Evolutionary conservation across 306 rosid species (phyloP), one percentile per base, ranked within the genome.

Genomic region (Prinsepia uniflora): DNA sequence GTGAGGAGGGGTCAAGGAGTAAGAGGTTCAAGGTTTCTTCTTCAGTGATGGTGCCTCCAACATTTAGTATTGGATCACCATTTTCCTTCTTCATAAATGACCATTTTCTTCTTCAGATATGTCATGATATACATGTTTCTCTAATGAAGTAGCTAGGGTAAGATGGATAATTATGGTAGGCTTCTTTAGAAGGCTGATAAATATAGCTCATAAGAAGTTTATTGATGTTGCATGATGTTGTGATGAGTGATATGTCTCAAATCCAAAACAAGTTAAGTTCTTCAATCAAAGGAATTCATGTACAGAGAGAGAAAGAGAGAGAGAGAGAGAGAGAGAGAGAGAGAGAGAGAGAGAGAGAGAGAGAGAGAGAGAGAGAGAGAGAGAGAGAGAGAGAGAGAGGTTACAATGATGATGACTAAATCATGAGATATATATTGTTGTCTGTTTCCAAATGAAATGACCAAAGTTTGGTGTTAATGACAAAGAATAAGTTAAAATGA

Each of bases 1-100:
- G 6, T 65, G 60, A 66, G 5, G 83, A 81, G 55, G 86, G 83
- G 49, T 82, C 86, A 11, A 85, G 87, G 74, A 85, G 92, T 72
- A 90, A 92, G 82, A 85, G 98, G 89, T 84, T 90, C 56, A 92
- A 87, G 83, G 98, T 92, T 40, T 86, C 93, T 78, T 92, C 98
- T 72, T 88, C 98, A 41, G 90, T 92, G n/a, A 78, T 88, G 63
- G 98, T 92, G 34, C 98, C 98, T 42, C 86, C 98, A 55, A 88
- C 93, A 73, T 90, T 92, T 67, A 81, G 79, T 80, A 39, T 66
- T 13, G 84, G 64, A 18, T 87, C 86, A 39, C 80, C 78, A 7
- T 77, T 52, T 63, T 30, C 36, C 36, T 30, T 30, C 36, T 30
- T 30, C 36, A 30, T 30, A 30, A 48, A 80, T 70, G 79, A 56